Base-by-base conservation (phyloP, 192 early-diverging fungal species). In the Coemansia sp. region DNA sequence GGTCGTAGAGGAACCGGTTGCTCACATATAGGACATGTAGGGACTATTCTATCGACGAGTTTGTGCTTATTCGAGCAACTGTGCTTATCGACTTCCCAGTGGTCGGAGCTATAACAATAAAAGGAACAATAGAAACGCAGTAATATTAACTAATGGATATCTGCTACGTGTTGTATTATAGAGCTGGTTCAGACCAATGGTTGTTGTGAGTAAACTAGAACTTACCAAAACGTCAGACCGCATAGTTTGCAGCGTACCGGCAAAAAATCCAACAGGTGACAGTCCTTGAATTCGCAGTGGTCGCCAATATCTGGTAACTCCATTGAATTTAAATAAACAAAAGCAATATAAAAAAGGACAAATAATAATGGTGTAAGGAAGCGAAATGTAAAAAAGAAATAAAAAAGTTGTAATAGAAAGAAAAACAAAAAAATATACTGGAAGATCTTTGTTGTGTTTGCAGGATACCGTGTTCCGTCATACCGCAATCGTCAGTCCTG, bases 21-120 rank as follows among this genome's bases (percentile, higher is more conserved):
- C 18, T 83, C 64, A 69, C 94, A 96, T 22, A 96, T 75, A 11
- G 91, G 91, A 51, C 91, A 93, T 52, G 84, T 85, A 6, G 91
- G 89, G 0, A 91, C 89, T 29, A 85, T 82, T 48, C 88, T 83
- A 60, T 91, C 85, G 1, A 81, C 75, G 5, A 76, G 68, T 1
- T 86, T 84, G 55, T 88, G 84, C 18, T 81, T 68, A n/a, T 75
- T 71, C 17, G 83, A 71, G 61, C 91, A 93, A 11, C 65, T 42
- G 64, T 93, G 91, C n/a, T 71, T 69, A n/a, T 87, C 83, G 18
- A 83, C 69, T 58, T 87, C 86, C 76, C 86, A 89, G 60, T 93
- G 91, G 50, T 87, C 84, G 31, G 87, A 84, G 58, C 91, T 90
- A 84, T 20, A 18, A 17, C 25, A 33, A 63, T 55, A 67, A 30